Evolutionary conservation across 345 rosid species (phyloP), one percentile per base, ranked within the genome.

Genomic region (Toxicodendron radicans): DNA sequence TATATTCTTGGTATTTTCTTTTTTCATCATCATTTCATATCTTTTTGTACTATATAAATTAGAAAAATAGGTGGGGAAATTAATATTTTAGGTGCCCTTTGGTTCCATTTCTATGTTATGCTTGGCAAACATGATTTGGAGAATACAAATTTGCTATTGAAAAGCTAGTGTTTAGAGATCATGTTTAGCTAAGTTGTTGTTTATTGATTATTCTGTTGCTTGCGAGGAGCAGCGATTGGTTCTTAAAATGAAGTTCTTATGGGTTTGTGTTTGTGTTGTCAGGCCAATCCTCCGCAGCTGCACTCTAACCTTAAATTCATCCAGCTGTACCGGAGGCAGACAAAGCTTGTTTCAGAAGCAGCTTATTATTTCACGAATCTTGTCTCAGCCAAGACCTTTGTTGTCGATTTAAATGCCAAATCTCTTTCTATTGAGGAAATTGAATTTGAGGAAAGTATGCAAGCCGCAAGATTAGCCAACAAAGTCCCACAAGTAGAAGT

Each of bases 241-340:
- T 35, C 38, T 35, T 35, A 35, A 35, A 63, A 12, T 75, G 60
- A 72, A 71, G 51, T 54, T 43, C 69, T 51, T 61, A 43, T 58
- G 45, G 52, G 30, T 72, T 72, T 68, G 66, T 27, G 51, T 49
- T 43, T 77, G 51, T 72, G 73, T 75, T 58, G 65, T 66, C 88
- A 92, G 95, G 90, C 85, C 66, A 87, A 86, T 84, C 85, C 88
- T 76, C 83, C 82, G 24, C 86, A 83, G 76, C 73, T 92, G 85
- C 95, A 87, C 72, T 90, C 89, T 66, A 84, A 81, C 73, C 87
- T 88, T 73, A 88, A 72, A 79, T 88, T 80, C 86, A 76, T 89
- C 62, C 89, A 82, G 54, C 52, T 90, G 71, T 85, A 81, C 64
- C 48, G 91, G 59, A 85, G 83, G 79, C 89, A 85, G 75, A 75